Base-by-base conservation (phyloP, 179 eudicot genomes). In the Corrigiola litoralis region DNA sequence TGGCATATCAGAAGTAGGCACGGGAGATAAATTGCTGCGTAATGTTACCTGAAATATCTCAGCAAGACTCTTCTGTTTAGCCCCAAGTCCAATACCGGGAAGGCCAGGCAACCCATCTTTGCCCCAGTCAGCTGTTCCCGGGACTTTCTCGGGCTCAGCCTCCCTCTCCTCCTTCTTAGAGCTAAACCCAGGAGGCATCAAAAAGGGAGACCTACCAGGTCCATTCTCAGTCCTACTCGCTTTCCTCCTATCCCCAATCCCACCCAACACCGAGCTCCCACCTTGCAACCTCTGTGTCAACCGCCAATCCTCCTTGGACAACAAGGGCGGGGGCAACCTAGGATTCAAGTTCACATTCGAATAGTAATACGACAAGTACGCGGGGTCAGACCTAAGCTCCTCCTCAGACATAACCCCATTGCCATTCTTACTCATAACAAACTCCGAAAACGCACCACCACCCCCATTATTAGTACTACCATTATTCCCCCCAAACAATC, bases 261-360 rank as follows among this genome's bases (percentile, higher is more conserved):
- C 95, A 0, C 95, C 95, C 69, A 84, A 58, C 6, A 72, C 95
- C 28, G 92, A 85, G 74, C 77, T 84, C 66, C 92, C 97, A 32
- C 90, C 97, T 71, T 95, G 96, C 65, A 90, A 45, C 70, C 99
- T 82, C 72, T 95, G 96, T 0, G 97, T 79, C 70, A 69, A 80
- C 82, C 97, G 74, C 97, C 96, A 91, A 78, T 95, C 97, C 87
- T 95, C 97, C 71, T 87, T 95, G 1, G 99, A 95, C 63, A 86
- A 52, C 69, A 85, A 66, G 38, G 99, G 99, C 2, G 95, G 96
- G 4, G 97, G 99, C 81, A 95, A 70, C 84, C 99, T 87, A 69
- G 97, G 99, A 73, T 95, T 95, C 62, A 95, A 67, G 65, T 95
- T 91, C n/a, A 80, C 86, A 54, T 95, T 80, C 29, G 99, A 82